Evolutionary conservation across 352 stramenopile species (phyloP).

Genomic region (Phytophthora citricola): DNA sequence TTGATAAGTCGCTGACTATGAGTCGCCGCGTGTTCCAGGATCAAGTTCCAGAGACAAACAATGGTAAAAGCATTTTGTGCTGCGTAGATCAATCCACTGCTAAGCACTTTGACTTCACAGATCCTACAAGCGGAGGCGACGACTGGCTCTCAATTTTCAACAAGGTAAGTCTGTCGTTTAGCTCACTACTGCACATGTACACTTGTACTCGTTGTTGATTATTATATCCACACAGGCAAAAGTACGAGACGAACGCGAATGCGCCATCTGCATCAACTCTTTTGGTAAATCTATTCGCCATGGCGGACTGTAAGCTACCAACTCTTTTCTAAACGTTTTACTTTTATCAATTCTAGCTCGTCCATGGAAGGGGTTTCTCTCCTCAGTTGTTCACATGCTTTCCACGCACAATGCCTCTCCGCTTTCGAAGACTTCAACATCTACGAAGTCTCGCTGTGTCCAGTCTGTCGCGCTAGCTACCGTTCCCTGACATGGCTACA

Average conservation of each 20-base stretch:
- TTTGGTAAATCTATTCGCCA: constrained; percentile 41
- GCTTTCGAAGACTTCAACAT: constrained; percentile 91
- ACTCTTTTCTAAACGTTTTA: not conserved
- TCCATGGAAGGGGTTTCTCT: constrained; percentile 51
- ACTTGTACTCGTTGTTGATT: not conserved
- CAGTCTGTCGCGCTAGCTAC: constrained; percentile 72
- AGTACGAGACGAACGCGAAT: constrained; percentile 63
- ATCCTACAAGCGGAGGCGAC: constrained; percentile 17
- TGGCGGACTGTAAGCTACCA: not conserved
- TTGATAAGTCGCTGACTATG: constrained; percentile 70
- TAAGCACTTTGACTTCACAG: constrained; percentile 1
- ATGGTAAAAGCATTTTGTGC: constrained; percentile 15
- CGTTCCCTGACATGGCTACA: constrained; percentile 30
- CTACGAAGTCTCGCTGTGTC: constrained; percentile 80
- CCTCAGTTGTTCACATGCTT: constrained; percentile 82
- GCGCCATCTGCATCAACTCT: constrained; percentile 83
- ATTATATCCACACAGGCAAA: constrained; percentile 35
- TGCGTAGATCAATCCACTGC: not conserved
- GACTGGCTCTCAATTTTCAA: constrained; percentile 54
- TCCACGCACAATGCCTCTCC: constrained; percentile 74
- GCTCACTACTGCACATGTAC: not conserved
- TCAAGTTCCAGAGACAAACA: constrained; percentile 44
- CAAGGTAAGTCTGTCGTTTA: constrained; percentile 25
- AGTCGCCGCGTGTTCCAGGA: constrained; percentile 74
- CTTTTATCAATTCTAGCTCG: constrained; percentile 19